Conservation (phyloP, 179 eudicot species). For the Patellifolia procumbens region DNA sequence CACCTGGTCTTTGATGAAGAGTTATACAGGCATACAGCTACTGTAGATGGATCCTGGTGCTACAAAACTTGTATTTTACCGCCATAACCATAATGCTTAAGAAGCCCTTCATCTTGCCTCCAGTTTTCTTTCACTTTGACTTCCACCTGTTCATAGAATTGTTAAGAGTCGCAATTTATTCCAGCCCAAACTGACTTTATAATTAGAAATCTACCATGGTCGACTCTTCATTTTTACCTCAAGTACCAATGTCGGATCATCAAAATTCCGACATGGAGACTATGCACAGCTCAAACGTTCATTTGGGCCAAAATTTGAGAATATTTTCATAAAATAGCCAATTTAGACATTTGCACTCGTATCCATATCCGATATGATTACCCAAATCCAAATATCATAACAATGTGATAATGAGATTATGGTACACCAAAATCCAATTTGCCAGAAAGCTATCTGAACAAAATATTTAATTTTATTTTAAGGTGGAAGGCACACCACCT, state of each 20-base stretch:
- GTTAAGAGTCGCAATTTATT: neutral
- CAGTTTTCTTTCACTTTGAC: constrained; percentile 93
- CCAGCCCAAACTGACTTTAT: neutral
- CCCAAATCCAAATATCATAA: no score
- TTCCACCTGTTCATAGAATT: constrained; percentile 62
- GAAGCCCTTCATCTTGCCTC: constrained; percentile 93
- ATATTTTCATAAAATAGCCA: no score
- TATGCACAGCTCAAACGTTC: no score
- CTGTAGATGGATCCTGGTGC: constrained; percentile 14
- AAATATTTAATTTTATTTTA: neutral
- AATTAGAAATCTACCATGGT: no score
- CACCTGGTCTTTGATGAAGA: constrained; percentile 11
- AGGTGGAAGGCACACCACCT: no score
- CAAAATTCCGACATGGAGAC: no score
- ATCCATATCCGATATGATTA: no score
- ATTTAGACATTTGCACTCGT: no score
- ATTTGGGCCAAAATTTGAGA: no score
- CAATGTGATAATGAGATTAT: neutral
- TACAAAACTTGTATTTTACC: constrained; percentile 65
- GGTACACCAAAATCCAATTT: neutral
- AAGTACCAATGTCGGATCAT: no score
- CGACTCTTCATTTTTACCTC: no score
- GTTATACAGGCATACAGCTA: neutral
- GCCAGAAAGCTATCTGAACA: neutral
- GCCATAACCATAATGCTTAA: constrained; percentile 80